Evolutionary conservation across 2,329 filamentous ascomycete species (phyloP), one percentile per base, ranked within the genome.

Genomic region (Ciborinia camelliae): DNA sequence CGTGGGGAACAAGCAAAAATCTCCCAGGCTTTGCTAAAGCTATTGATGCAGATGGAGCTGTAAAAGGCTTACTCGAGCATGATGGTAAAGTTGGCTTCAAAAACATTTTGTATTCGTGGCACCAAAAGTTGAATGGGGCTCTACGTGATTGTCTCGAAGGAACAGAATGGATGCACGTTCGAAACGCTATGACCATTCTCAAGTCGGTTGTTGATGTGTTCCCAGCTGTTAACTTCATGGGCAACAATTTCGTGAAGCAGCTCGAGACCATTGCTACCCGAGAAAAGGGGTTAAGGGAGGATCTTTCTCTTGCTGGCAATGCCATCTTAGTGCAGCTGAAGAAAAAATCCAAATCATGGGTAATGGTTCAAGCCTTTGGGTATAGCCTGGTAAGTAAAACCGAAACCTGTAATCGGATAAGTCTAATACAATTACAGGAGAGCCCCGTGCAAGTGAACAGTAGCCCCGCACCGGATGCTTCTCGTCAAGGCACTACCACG

Each of bases 81-180:
- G 90, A 93, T 69, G 87, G 92, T 63, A 89, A 91, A 74, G 89
- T 91, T 68, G 87, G 92, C 62, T 99, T 96, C 80, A 88, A 92
- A 58, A 88, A 91, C 70, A 79, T 96, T 61, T 81, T 97, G 39
- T 95, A 90, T 80, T 90, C 91, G 71, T 98, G 94, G 92, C 96
- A 99, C 76, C 87, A 89, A 71, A 87, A 90, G 68, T 79, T 99
- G 51, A 90, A 90, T 71, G 85, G 81, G 58, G 91, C 94, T 2
- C 80, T 99, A 63, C 93, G 92, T 75, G 84, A 84, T 45, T 97
- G 94, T 75, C 82, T 99, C 54, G 86, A 86, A 23, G 89, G 89
- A 35, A 87, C 86, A 39, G 94, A 98, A 77, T 99, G 95, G 85
- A 97, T 97, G 90, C 93, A 97, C 76, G 96, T 98, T 74, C 88